Evolutionary conservation across 257 asterid genomes (phyloP), one percentile per base, ranked within the genome.

Genomic region (Datura wrightii): DNA sequence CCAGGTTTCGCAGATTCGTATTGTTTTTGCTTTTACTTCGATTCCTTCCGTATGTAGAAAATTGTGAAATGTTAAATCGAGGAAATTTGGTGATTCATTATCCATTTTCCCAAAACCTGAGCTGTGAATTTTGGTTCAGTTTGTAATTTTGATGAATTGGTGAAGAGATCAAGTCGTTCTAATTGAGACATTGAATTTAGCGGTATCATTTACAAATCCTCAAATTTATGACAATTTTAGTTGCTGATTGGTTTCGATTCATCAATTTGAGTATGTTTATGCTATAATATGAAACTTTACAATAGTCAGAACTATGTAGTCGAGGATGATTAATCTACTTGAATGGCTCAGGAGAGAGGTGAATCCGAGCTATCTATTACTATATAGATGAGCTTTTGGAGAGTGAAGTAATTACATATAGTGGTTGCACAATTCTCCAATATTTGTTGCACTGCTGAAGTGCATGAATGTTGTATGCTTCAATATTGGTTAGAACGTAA

Each of bases 1-100:
- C 56, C 19, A 74, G 80, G 80, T 74, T 74, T 48, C 10, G 80
- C 58, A 19, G 58, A 72, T 72, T 72, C 58, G n/a, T 11, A 10
- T 44, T 44, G n/a, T 19, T 74, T 72, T 46, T 19, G 59, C 42
- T 24, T 74, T 44, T 48, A 24, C 59, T 19, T 74, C 42, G 80
- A 24, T 46, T 72, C 41, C 59, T 0, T 74, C 39, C 41, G 59
- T 74, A 5, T 10, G 58, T 19, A 42, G 24, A 5, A 1, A 74
- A 74, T 60, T 24, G 81, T 74, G 81, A 24, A 74, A 0, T 46
- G 80, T 74, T 74, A 19, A 48, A 48, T 48, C 80, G 60, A 48
- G 41, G 24, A 74, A 74, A 24, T 74, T 74, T 6, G 42, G 60
- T 31, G 11, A 74, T 74, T 50, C 41, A 24, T 24, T 24, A 74